Conservation (phyloP, 306 rosid genomes). For the Acacia acuminata region DNA sequence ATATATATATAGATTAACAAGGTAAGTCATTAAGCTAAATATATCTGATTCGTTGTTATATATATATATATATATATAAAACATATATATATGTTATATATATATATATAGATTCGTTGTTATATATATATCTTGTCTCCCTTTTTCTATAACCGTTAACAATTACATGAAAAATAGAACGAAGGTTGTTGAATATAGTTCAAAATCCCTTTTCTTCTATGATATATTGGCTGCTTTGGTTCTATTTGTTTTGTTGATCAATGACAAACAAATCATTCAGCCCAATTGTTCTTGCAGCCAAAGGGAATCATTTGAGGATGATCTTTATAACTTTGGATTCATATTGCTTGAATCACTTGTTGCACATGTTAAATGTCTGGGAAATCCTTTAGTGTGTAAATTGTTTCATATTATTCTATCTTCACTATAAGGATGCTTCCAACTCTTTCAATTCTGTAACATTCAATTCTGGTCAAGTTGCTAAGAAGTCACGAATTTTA, state of each 20-base stretch:
- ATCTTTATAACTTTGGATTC: conserved; percentile 81
- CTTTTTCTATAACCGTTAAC: not conserved
- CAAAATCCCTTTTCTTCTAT: no score
- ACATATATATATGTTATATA: no score
- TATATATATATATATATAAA: no score
- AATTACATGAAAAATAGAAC: not conserved
- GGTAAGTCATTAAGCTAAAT: no score
- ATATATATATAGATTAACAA: no score
- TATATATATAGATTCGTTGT: no score
- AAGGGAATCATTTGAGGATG: conserved; percentile 50
- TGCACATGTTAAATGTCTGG: conserved; percentile 31
- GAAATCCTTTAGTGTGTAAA: not conserved
- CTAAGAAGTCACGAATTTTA: not conserved
- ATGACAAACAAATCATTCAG: conserved; percentile 11
- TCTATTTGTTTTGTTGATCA: no score
- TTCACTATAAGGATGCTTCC: not conserved
- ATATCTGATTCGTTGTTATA: no score
- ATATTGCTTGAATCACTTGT: conserved; percentile 81
- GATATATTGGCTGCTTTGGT: no score
- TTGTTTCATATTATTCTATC: not conserved
- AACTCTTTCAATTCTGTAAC: not conserved
- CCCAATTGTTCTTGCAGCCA: conserved; percentile 41
- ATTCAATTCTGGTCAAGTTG: not conserved
- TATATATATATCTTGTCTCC: no score
- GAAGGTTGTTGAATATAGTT: not conserved